A percentile compares a stretch with the other conserved stretches of the same genome.
phyloP scores from a whole-genome alignment of 139 green algal genomes.

The Micractinium conductrix region DNA sequence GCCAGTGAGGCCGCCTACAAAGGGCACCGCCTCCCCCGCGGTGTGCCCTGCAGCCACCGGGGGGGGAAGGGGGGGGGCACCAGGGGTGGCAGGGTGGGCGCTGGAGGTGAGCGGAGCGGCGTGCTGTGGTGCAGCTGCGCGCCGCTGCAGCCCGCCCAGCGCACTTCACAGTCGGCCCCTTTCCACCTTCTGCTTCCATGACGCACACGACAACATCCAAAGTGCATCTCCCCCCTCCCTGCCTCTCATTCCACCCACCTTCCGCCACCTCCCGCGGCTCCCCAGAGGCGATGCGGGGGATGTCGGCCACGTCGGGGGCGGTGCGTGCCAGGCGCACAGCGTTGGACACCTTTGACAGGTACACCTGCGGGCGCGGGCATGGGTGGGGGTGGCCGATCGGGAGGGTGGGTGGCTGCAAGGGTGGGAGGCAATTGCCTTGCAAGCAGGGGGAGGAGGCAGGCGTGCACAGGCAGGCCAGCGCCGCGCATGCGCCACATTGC shows the following conservation, averaged over 20 bases:
- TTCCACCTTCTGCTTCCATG: no score
- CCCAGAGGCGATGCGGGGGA: conserved; percentile 23
- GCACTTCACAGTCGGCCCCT: no score
- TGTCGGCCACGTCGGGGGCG: conserved; percentile 4
- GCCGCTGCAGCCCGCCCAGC: no score
- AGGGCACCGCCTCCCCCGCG: neutral
- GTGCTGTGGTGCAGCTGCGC: no score
- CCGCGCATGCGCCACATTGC: no score
- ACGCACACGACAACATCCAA: no score
- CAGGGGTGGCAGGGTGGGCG: neutral
- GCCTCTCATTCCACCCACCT: conserved; percentile 8
- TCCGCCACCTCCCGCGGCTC: conserved; percentile 22
- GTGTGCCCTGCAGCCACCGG: conserved; percentile 34
- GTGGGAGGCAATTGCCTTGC: no score
- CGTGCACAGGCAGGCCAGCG: no score
- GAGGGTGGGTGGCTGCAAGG: no score
- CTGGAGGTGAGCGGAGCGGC: no score
- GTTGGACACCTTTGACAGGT: conserved; percentile 22
- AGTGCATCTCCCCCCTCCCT: no score
- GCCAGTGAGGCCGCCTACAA: conserved; percentile 1
- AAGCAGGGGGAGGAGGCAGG: neutral
- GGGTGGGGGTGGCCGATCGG: no score
- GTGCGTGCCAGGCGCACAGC: conserved; percentile 12
- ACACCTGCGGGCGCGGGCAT: conserved; percentile 17
- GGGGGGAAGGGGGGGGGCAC: neutral